Evolutionary conservation across 106 monocot species (phyloP).

Genomic region (Iris macrosiphon): DNA sequence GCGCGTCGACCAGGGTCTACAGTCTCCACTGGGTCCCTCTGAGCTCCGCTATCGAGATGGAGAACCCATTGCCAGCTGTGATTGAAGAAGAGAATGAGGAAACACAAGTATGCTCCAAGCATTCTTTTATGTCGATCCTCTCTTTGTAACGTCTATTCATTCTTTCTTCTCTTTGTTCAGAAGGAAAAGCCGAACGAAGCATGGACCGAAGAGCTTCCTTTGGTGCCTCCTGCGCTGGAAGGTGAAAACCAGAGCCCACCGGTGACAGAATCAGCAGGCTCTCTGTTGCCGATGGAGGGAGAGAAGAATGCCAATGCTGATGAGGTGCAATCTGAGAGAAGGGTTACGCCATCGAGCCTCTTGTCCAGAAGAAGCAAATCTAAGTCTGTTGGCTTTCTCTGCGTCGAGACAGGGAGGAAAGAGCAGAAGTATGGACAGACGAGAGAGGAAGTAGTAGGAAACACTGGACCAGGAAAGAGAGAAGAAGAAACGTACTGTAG

Average conservation of each 20-base stretch:
- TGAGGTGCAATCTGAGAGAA: slow-evolving; percentile 16
- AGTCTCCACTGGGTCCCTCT: slow-evolving; percentile 38
- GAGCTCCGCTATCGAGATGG: slow-evolving; percentile 25
- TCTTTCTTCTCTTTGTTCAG: too few relatives aligned
- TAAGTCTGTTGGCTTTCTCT: slow-evolving; percentile 32
- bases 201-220: slow-evolving; percentile 12
- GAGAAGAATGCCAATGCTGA: slow-evolving; percentile 5
- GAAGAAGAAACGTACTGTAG: too few relatives aligned
- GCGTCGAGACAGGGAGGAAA: slow-evolving; percentile 23
- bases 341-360: slow-evolving; percentile 22
- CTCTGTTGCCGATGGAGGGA: background rate
- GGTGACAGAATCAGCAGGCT: background rate
- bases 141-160: too few relatives aligned
- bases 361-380: slow-evolving; percentile 46
- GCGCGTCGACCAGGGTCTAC: slow-evolving; percentile 54
- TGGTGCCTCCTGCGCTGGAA: slow-evolving; percentile 27
- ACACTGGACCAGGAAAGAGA: too few relatives aligned
- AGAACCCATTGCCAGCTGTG: slow-evolving; percentile 23
- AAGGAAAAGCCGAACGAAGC: slow-evolving; percentile 7
- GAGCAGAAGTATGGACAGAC: slow-evolving; percentile 2
- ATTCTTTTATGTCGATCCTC: too few relatives aligned
- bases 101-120: too few relatives aligned
- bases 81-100: slow-evolving; percentile 37
- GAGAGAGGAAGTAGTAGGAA: too few relatives aligned
- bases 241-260: background rate